phyloP scores from a whole-genome alignment of 2,329 filamentous ascomycete species.

The Coniochaeta ligniaria region DNA sequence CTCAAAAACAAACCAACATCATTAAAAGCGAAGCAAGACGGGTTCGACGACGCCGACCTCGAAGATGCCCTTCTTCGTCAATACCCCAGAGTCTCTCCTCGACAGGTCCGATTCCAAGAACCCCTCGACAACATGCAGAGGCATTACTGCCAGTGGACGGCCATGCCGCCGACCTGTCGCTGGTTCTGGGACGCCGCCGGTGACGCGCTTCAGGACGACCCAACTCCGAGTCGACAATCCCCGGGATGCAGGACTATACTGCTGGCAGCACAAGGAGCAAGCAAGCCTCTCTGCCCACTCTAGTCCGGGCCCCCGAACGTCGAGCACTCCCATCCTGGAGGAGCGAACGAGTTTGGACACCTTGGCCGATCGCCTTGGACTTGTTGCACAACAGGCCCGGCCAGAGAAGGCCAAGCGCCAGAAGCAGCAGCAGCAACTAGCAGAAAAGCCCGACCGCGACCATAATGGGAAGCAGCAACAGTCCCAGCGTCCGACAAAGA shows the following conservation, averaged over 20 bases:
- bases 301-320: constrained; percentile 34
- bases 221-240: constrained; percentile 38
- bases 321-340: constrained; percentile 48
- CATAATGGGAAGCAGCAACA: constrained; percentile 9
- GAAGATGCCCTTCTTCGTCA: constrained; percentile 56
- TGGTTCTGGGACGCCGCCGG: constrained; percentile 27
- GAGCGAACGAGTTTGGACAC: constrained; percentile 79
- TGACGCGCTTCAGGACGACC: constrained; percentile 17
- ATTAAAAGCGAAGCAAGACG: not conserved
- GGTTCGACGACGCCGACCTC: not conserved
- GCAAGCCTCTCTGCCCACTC: constrained; percentile 44
- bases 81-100: constrained; percentile 76
- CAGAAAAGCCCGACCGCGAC: constrained; percentile 4
- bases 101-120: constrained; percentile 79
- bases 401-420: constrained; percentile 18
- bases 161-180: constrained; percentile 72
- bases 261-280: constrained; percentile 94
- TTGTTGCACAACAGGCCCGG: constrained; percentile 44
- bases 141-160: constrained; percentile 74
- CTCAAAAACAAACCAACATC: not conserved
- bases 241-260: constrained; percentile 62
- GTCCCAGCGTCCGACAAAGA: constrained; percentile 15
- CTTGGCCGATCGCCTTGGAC: constrained; percentile 68
- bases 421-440: constrained; percentile 17
- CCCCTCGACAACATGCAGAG: constrained; percentile 76